Percentiles rank a stretch among this genome's conserved stretches.
Evolutionary conservation across 2,329 filamentous ascomycete genomes (phyloP).

Genomic region (Aplosporella prunicola): DNA sequence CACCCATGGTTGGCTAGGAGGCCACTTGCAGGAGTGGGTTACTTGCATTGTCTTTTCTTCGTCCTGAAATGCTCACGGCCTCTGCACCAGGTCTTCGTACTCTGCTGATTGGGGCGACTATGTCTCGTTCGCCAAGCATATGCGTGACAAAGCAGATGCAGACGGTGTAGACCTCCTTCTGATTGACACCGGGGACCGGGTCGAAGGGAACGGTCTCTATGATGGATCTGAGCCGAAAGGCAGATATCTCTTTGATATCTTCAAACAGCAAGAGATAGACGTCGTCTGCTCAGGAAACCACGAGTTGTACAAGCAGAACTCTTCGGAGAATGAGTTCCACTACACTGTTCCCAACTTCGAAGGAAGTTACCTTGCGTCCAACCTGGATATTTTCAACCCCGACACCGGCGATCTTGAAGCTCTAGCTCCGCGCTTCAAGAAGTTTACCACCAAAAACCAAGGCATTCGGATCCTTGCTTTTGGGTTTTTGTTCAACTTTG

Average conservation of each 20-base stretch:
- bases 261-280: conserved; percentile 74
- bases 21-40: conserved; percentile 77
- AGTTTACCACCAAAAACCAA: conserved; percentile 85
- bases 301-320: conserved; percentile 77
- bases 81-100: conserved; percentile 61
- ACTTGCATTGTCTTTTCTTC: too few species aligned
- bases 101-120: conserved; percentile 98
- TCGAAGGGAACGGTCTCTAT: conserved; percentile 92
- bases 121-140: conserved; percentile 78
- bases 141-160: conserved; percentile 68
- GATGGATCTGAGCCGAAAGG: conserved; percentile 84
- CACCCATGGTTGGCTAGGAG: conserved; percentile 90
- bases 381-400: conserved; percentile 77
- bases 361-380: conserved; percentile 77
- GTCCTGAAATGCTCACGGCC: conserved; percentile 8
- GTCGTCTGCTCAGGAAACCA: conserved; percentile 86
- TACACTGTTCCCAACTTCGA: conserved; percentile 76
- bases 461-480: conserved; percentile 77
- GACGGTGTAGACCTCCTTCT: conserved; percentile 77
- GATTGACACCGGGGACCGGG: conserved; percentile 87
- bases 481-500: conserved; percentile 93
- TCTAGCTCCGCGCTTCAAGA: conserved; percentile 72
- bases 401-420: conserved; percentile 61
- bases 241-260: conserved; percentile 77
- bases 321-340: conserved; percentile 67